Conservation (phyloP, 371 early-diverging fungal genomes). For the Mortierella sp. region DNA sequence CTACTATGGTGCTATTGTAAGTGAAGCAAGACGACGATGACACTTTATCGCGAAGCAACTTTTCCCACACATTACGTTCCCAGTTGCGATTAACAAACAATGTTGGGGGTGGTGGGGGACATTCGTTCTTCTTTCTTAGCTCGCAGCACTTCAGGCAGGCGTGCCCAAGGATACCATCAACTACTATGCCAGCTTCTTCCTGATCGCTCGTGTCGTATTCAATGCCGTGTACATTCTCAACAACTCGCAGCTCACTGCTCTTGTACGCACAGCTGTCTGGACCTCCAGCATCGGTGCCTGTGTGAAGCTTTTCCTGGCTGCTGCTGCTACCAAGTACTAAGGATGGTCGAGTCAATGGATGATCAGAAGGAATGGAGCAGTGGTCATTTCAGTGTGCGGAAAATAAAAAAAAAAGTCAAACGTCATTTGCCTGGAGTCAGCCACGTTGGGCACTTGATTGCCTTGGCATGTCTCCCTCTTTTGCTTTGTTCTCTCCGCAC, state of each 20-base stretch:
- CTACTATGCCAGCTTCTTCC: constrained; percentile 31
- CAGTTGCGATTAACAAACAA: too few relatives aligned
- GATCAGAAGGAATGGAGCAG: too few relatives aligned
- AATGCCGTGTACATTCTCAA: constrained; percentile 46
- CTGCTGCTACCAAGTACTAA: constrained; percentile 45
- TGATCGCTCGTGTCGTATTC: constrained; percentile 25
- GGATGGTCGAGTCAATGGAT: neutral
- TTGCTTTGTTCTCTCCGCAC: too few relatives aligned
- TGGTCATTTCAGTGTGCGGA: too few relatives aligned
- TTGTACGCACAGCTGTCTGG: constrained; percentile 39
- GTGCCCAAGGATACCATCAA: constrained; percentile 46
- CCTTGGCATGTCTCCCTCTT: too few relatives aligned
- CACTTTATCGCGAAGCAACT: constrained; percentile 9
- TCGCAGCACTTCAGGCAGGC: constrained; percentile 51
- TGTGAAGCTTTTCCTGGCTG: constrained; percentile 46
- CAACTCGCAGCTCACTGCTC: constrained; percentile 28
- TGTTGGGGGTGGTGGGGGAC: too few relatives aligned
- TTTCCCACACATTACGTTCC: too few relatives aligned
- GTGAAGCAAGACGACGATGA: constrained; percentile 3
- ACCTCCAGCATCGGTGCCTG: constrained; percentile 27
- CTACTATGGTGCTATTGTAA: constrained; percentile 52
- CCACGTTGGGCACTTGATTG: too few relatives aligned
- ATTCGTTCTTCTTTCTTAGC: constrained; percentile 14
- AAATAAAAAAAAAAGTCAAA: too few relatives aligned
- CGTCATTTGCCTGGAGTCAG: too few relatives aligned